Evolutionary conservation across 2,329 filamentous ascomycete species (phyloP).

Genomic region (Sclerotiophoma versabilis): DNA sequence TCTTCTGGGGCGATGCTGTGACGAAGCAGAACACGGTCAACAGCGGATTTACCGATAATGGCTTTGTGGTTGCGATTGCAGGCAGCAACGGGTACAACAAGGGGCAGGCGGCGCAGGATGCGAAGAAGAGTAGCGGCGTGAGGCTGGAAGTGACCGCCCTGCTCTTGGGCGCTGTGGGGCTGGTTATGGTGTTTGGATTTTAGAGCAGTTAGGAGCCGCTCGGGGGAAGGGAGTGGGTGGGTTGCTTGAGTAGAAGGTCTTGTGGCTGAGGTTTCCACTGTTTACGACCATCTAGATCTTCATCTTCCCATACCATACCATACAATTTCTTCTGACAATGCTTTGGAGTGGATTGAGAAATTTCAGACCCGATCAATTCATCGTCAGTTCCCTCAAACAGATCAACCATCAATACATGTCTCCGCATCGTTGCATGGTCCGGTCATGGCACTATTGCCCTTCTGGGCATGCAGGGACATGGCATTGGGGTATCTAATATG

Average conservation of each 20-base stretch:
- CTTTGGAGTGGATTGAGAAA: no score
- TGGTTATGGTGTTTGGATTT: slow-evolving; percentile 2
- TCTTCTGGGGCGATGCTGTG: slow-evolving; percentile 25
- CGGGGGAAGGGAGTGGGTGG: background rate
- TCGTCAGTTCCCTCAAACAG: no score
- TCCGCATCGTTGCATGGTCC: no score
- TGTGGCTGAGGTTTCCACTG: background rate
- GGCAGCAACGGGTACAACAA: slow-evolving; percentile 33
- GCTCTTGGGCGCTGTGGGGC: background rate
- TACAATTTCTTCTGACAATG: no score
- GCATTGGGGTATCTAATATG: no score
- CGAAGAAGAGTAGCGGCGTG: slow-evolving; percentile 6
- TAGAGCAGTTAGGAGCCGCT: no score
- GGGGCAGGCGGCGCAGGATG: slow-evolving; percentile 11
- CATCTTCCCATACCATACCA: no score
- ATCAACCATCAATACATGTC: no score
- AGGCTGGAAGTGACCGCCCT: background rate
- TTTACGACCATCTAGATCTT: background rate
- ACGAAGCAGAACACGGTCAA: slow-evolving; percentile 20
- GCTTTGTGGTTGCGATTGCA: slow-evolving; percentile 24
- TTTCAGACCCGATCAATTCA: no score
- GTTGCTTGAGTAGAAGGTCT: background rate
- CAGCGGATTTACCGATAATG: slow-evolving; percentile 14
- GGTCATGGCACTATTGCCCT: no score
- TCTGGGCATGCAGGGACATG: no score